A percentile compares a stretch with the other conserved stretches of the same genome.
Evolutionary conservation across 2,329 filamentous ascomycete genomes (phyloP).

Genomic region (Colletotrichum coccodes): DNA sequence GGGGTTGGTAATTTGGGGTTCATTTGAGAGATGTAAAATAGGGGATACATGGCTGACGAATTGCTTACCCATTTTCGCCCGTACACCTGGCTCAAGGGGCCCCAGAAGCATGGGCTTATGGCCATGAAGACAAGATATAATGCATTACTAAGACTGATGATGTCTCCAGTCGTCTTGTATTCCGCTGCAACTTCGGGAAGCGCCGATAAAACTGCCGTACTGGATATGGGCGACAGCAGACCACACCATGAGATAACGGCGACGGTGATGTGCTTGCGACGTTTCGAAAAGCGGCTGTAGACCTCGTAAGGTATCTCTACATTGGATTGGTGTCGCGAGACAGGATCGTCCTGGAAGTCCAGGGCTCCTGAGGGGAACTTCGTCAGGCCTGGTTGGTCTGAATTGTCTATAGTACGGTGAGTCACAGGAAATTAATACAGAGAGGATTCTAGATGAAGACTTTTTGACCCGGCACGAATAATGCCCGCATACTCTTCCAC

Average conservation of each 20-base stretch:
- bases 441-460: not conserved
- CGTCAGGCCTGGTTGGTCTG: not conserved
- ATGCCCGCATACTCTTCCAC: conserved; percentile 27
- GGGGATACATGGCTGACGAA: too few species aligned
- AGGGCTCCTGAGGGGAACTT: conserved; percentile 23
- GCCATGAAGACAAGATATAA: conserved; percentile 81
- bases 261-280: conserved; percentile 75
- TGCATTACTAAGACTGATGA: conserved; percentile 73
- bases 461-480: conserved; percentile 5
- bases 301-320: conserved; percentile 59
- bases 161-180: conserved; percentile 71
- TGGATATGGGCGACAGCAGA: conserved; percentile 80
- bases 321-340: conserved; percentile 10
- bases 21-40: too few species aligned
- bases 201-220: conserved; percentile 78
- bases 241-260: conserved; percentile 77
- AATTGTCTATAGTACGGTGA: conserved; percentile 7
- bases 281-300: conserved; percentile 72
- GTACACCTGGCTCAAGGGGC: conserved; percentile 70
- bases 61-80: conserved; percentile 58
- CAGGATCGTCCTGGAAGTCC: conserved; percentile 17
- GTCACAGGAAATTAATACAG: not conserved
- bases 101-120: conserved; percentile 71
- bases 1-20: too few species aligned
- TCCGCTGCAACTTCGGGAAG: conserved; percentile 77